Base-by-base conservation (phyloP, 208 protist species). In the Novymonas esmeraldas region DNA sequence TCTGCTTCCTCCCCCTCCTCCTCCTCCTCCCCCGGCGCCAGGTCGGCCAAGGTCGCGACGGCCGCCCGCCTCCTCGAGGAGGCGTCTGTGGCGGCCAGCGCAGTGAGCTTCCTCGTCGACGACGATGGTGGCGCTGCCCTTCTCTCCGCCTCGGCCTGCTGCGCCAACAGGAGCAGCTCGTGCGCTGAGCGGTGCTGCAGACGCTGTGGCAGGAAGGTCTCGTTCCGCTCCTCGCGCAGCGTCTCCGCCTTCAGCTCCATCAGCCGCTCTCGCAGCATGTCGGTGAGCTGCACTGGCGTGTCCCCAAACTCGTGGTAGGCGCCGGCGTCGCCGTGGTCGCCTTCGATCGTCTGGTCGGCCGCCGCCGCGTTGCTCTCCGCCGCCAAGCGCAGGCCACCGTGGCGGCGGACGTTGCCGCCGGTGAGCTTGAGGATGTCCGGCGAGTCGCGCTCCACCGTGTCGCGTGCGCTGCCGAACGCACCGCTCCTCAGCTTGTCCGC, bases 241-340 rank as follows among this genome's bases (percentile, higher is more conserved):
- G 82, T 83, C 49, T 89, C 78, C 0, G 77, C 86, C 64, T 94
- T 96, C 18, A 96, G 82, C 72, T 96, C 87, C 85, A 94, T 91
- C 46, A 96, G 64, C 2, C 90, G 85, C 74, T 96, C 90, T 13
- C 82, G 77, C 42, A 96, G 75, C 90, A 96, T 96, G 75, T 94
- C 90, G 10, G 87, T 96, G 42, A 96, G 70, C 79, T 95, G 81
- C 36, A 85, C 79, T 7, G 90, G 90, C 9, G 90, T 93, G 65
- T 95, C 87, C 13, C 87, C 87, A 71, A 89, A 95, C 41, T 68
- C 76, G 38, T 56, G 48, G 38, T 57, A 46, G 16, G 42, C 72
- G 9, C 68, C 70, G 51, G 62, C 18, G 49, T 69, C 71, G 10
- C 73, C 67, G 48, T 55, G 51, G 49, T 70, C 76, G 16, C 67